Evolutionary conservation across 108 stramenopile genomes (phyloP), one percentile per base, ranked within the genome.

Genomic region (Craspedostauros australis): DNA sequence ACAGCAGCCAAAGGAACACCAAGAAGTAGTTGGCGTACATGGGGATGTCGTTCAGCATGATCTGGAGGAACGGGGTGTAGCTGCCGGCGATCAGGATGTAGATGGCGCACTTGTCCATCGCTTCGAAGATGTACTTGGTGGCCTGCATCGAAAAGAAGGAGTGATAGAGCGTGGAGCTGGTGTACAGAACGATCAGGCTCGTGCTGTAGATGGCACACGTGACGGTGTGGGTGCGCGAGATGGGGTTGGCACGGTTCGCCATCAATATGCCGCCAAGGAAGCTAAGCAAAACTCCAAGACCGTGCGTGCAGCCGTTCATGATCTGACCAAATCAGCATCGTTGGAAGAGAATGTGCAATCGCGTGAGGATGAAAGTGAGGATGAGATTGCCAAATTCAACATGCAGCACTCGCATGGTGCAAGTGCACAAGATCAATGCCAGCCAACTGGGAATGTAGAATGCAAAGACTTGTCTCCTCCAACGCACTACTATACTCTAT

Each of bases 21-120:
- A 95, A 62, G 40, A 97, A 54, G 12, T 80, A 53, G 14, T 38
- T 22, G n/a, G 80, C 79, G 23, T 57, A 77, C 3, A 68, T 27
- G 11, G 60, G 62, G 22, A 90, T 62, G 63, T 96, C 77, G 21
- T 66, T 76, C 38, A 92, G 60, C 24, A 79, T 61, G 37, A 96
- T 82, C 46, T 64, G 66, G 16, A 95, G 39, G 60, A 97, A 94
- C 6, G 98, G 98, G 14, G 94, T 94, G 70, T 99, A 99, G 22
- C 76, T 82, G 5, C 98, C 96, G 8, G 96, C 94, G 61, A 99
- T 97, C 16, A 99, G 75, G 29, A 96, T 59, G 71, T 96, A 99
- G 56, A 99, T 99, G 24, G 93, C 94, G 32, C 86, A 78, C 57
- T 94, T 88, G 69, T 99, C 98, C 53, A 97, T 50, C 26, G 83